phyloP scores from a whole-genome alignment of 2,329 filamentous ascomycete genomes.

The Apiospora malaysiana region DNA sequence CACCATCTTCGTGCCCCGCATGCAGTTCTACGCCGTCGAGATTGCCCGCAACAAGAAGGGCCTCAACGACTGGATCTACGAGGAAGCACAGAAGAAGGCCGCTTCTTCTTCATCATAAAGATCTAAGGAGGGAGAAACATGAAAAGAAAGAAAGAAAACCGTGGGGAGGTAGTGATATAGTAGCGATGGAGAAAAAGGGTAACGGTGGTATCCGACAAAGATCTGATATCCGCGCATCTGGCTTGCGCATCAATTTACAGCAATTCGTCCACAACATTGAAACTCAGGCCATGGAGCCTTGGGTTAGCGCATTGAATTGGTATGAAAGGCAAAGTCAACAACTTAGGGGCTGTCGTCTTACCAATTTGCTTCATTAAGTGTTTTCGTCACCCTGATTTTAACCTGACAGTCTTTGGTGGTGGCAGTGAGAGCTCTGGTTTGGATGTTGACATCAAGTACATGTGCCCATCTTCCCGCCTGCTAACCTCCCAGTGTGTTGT shows the following conservation, averaged over 20 bases:
- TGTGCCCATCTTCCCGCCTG: neutral
- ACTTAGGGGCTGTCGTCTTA: neutral
- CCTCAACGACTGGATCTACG: constrained; percentile 96
- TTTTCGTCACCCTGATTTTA: neutral
- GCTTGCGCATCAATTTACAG: constrained; percentile 10
- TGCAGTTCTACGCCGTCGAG: constrained; percentile 85
- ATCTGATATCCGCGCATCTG: constrained; percentile 12
- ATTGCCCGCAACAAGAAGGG: constrained; percentile 83
- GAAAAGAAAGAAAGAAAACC: neutral
- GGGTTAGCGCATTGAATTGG: neutral
- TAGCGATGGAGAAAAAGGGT: neutral
- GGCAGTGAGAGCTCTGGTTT: neutral
- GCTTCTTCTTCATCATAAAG: neutral
- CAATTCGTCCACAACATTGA: neutral
- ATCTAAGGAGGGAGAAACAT: too few relatives aligned
- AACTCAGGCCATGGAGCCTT: neutral
- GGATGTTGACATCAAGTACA: constrained; percentile 2
- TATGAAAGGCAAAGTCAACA: too few relatives aligned
- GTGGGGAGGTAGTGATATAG: neutral
- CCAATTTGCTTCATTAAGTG: neutral
- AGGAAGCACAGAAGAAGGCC: constrained; percentile 69
- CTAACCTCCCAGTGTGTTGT: neutral
- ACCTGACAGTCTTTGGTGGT: neutral
- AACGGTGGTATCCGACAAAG: constrained; percentile 5
- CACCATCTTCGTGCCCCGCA: constrained; percentile 79